Evolutionary conservation across 768 basidiomycete genomes (phyloP).

Genomic region (Trametes maxima): DNA sequence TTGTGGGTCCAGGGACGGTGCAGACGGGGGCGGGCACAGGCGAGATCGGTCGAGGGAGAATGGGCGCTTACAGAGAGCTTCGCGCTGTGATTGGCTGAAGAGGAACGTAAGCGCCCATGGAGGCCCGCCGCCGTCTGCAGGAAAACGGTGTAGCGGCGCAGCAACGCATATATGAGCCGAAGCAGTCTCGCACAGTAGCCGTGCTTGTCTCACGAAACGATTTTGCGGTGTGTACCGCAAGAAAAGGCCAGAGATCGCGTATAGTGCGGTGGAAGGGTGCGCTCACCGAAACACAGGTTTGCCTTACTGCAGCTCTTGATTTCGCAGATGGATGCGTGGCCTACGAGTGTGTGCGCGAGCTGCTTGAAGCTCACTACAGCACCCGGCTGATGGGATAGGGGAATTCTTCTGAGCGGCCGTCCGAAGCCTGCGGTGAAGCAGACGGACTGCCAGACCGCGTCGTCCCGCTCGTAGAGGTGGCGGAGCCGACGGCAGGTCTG

Average conservation of each 20-base stretch:
- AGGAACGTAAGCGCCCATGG: background rate
- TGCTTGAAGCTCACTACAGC: conserved; percentile 13
- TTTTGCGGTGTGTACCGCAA: background rate
- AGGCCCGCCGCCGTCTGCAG: background rate
- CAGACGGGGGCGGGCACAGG: background rate
- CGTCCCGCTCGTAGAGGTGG: conserved; percentile 20
- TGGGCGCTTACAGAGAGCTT: background rate
- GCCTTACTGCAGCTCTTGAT: conserved; percentile 28
- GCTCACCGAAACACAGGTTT: conserved; percentile 29
- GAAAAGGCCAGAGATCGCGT: background rate
- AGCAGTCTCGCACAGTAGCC: background rate
- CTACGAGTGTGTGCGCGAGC: conserved; percentile 24
- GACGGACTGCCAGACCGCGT: conserved; percentile 25
- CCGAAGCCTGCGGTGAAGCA: conserved; percentile 31
- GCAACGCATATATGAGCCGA: background rate
- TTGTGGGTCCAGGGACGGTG: conserved; percentile 13
- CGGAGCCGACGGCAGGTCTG: conserved; percentile 26
- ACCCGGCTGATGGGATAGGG: background rate
- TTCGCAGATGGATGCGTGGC: conserved; percentile 25
- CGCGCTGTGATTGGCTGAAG: conserved; percentile 11
- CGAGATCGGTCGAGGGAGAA: background rate
- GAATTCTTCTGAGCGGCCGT: conserved; percentile 17
- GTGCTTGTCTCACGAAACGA: background rate
- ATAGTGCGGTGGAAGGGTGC: no score
- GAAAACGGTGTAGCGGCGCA: background rate